Conservation (phyloP, 768 basidiomycete species). For the Coprinopsis marcescibilis region DNA sequence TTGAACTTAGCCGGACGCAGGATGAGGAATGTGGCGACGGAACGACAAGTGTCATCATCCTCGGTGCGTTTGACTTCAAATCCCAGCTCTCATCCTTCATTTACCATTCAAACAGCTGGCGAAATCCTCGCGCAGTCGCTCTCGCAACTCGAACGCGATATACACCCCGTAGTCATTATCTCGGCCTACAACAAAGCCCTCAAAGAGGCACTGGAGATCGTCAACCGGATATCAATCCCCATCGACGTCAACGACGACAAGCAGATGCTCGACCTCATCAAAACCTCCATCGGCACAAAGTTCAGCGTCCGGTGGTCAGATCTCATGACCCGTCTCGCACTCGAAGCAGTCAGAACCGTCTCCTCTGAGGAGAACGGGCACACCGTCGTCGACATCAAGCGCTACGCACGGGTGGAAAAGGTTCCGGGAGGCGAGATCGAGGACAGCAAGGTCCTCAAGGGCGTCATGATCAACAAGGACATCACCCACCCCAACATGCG, state of each 20-base stretch:
- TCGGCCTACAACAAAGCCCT: constrained; percentile 96
- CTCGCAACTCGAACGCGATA: constrained; percentile 89
- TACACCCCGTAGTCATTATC: constrained; percentile 99
- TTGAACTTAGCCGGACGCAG: constrained; percentile 94
- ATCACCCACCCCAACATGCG: constrained; percentile 98
- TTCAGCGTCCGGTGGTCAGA: constrained; percentile 96
- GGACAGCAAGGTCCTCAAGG: constrained; percentile 76
- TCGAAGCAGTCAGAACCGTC: constrained; percentile 89
- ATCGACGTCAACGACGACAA: constrained; percentile 82
- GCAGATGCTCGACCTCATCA: constrained; percentile 95
- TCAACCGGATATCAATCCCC: constrained; percentile 82
- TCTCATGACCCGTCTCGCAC: constrained; percentile 93
- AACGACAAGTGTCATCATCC: constrained; percentile 96
- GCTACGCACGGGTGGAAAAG: constrained; percentile 96
- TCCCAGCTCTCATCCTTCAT: neutral
- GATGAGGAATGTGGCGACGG: constrained; percentile 99
- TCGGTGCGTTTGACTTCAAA: constrained; percentile 51
- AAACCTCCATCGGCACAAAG: constrained; percentile 97
- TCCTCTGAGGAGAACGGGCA: constrained; percentile 60
- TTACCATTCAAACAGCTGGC: constrained; percentile 49
- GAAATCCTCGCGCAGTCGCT: constrained; percentile 96
- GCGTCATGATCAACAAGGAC: constrained; percentile 98
- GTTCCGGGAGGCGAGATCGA: constrained; percentile 98
- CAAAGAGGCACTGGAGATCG: constrained; percentile 84
- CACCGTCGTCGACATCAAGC: constrained; percentile 95